Evolutionary conservation across 345 rosid species (phyloP), one percentile per base, ranked within the genome.

Genomic region (Turnera subulata): DNA sequence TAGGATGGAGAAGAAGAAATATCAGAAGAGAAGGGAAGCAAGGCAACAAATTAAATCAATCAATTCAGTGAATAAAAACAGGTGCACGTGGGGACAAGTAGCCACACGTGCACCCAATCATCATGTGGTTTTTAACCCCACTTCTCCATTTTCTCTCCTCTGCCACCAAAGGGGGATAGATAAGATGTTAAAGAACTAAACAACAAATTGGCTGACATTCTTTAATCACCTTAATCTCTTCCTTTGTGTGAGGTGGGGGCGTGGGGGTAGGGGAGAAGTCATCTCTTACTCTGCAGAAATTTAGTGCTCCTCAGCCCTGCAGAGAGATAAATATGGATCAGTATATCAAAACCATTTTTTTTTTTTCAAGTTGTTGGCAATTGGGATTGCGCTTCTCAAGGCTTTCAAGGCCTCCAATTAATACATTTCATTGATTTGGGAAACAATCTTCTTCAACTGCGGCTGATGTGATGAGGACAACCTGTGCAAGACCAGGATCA

Each of bases 51-150:
- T 42, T 58, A 71, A 80, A 58, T 42, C 61, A 71, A 80, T 85
- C 45, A 66, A 62, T 58, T 61, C 76, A 55, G 55, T 58, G 74
- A 68, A 75, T 66, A 73, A 77, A 63, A 73, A 79, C 91, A 57
- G 45, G 11, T 58, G 58, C 46, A 50, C 63, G 63, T 65, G 63
- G 58, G 32, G 44, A 64, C 7, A 2, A 21, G 42, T 11, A 20
- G 1, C 51, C 69, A 49, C 69, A 65, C 58, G 63, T 65, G 69
- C 69, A 72, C 82, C 75, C 83, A 66, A 78, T 77, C 79, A 78
- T 76, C 75, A 62, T 62, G n/a, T 8, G 61, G 26, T 1, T 47
- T 35, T 35, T 20, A 38, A 40, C 62, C 55, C 68, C 29, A 39
- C 61, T 18, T 25, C 64, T 19, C 49, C 15, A 12, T 25, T 24